Conservation (phyloP, 2,329 filamentous ascomycete genomes). For the Clarireedia homoeocarpa region DNA sequence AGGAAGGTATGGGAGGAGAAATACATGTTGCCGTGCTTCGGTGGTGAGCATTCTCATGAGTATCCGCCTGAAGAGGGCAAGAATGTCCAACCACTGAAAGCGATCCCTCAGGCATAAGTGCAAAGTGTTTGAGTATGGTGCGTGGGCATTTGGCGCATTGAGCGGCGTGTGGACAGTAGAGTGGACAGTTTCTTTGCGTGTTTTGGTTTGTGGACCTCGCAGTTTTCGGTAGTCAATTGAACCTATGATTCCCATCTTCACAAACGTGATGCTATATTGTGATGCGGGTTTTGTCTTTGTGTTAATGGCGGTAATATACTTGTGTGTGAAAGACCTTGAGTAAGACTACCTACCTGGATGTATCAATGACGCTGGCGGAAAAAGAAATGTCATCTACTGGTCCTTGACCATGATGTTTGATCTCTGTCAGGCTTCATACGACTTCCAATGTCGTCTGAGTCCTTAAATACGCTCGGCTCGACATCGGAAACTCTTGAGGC, state of each 20-base stretch:
- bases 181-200: neutral
- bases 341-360: too few relatives aligned
- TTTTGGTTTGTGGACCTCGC: neutral
- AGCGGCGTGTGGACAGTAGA: neutral
- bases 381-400: too few relatives aligned
- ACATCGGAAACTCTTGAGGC: too few relatives aligned
- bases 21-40: constrained; percentile 33
- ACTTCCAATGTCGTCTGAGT: too few relatives aligned
- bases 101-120: neutral
- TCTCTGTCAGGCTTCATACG: too few relatives aligned
- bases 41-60: constrained; percentile 21
- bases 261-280: too few relatives aligned
- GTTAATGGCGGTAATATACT: too few relatives aligned
- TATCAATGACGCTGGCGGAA: too few relatives aligned
- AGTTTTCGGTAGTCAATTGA: neutral
- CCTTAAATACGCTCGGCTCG: too few relatives aligned
- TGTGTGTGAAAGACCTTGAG: too few relatives aligned
- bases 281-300: too few relatives aligned
- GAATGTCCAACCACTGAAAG: neutral
- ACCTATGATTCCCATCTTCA: neutral
- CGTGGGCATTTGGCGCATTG: neutral
- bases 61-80: constrained; percentile 8
- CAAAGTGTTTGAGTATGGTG: neutral
- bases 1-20: constrained; percentile 65
- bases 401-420: too few relatives aligned